Evolutionary conservation across 768 basidiomycete genomes (phyloP), one percentile per base, ranked within the genome.

Genomic region (Suillus sp.): DNA sequence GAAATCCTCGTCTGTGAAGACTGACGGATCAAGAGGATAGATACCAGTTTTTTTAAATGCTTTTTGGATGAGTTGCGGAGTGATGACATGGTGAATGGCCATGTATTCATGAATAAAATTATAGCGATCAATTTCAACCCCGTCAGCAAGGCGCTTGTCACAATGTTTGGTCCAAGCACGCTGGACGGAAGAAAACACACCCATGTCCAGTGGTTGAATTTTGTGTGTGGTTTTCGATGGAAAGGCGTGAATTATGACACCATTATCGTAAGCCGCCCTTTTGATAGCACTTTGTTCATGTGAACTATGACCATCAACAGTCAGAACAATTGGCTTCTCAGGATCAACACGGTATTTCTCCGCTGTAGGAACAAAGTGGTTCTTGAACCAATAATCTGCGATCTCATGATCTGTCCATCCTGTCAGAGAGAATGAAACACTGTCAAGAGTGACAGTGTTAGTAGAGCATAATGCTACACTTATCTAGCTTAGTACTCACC

Each of bases 131-230:
- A 43, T 43, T n/a, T 32, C 14, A 37, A 69, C 48, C 59, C 62
- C 7, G 51, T 59, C 16, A 66, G 37, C 14, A 65, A 55, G 43
- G 2, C 43, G 20, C 16, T 61, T 62, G 48, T 73, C 69, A 60
- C 72, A 75, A 2, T 60, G 69, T 5, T 70, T 45, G 7, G 47
- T 57, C 77, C 77, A 80, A 30, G 22, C 37, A 2, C 34, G 20
- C 59, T 70, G 55, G 1, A 78, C 51, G 1, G 73, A 73, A 4
- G 66, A 74, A 66, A 81, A 83, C 38, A 76, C 73, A 3, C 73
- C 74, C 57, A 81, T 78, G 68, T 83, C 77, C 37, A 78, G 75
- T 0, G 81, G 80, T 66, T 81, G 79, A 0, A 81, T 74, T n/a
- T 66, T 67, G 60, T 81, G 80, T 8, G 80, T 82, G 0, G 73